Base-by-base conservation (phyloP, 2,329 filamentous ascomycete species). In the Xylariaceae sp. region DNA sequence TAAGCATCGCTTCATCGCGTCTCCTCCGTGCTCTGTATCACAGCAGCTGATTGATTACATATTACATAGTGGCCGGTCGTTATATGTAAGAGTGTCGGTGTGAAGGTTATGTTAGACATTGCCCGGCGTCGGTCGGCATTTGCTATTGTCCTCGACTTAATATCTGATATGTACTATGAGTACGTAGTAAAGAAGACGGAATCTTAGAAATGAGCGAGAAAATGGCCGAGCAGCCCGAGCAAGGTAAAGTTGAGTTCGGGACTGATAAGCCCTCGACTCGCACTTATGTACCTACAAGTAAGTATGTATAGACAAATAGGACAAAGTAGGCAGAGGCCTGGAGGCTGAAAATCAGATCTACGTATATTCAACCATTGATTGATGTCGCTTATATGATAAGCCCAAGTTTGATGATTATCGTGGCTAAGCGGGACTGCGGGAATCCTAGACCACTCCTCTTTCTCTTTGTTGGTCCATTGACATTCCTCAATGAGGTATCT, bases 211-310 rank as follows among this genome's bases (percentile, higher is more conserved):
- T 26, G 18, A 47, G 52, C 32, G 6, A 57, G 42, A 29, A 44
- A 20, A 26, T 9, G 23, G 4, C 23, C 42, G 47, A 44, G 46
- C 18, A 32, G 26, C 32, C 51, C 48, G 18, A 41, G 44, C 48
- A 19, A 52, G 53, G 49, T 41, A 19, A 52, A 57, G 49, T 41
- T 40, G 32, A 52, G 29, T 20, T 55, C 43, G 44, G 48, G 29
- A 32, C 21, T 29, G 20, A 7, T 37, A 41, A 48, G 26, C 26
- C 18, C 19, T 44, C n/a, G n/a, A n/a, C n/a, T n/a, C n/a, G n/a
- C n/a, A n/a, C n/a, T n/a, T n/a, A n/a, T n/a, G n/a, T n/a, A n/a
- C n/a, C n/a, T n/a, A n/a, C n/a, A n/a, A n/a, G n/a, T n/a, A n/a
- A n/a, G n/a, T n/a, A n/a, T n/a, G n/a, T n/a, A 32, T 29, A 37